phyloP scores from a whole-genome alignment of 441 rosid species.

The Mallotus repandus region DNA sequence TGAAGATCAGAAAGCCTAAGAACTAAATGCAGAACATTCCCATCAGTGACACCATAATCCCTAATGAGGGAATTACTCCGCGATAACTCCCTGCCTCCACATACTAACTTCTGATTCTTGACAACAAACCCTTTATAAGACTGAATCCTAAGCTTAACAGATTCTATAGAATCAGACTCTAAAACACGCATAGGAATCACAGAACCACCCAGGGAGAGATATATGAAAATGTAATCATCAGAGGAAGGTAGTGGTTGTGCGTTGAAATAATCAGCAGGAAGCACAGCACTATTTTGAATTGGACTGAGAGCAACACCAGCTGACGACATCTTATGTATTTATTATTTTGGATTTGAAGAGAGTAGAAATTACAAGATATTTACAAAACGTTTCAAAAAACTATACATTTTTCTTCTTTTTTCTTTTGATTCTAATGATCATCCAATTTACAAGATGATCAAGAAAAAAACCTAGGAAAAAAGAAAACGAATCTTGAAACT shows the following conservation, averaged over 20 bases:
- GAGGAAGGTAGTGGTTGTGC: constrained; percentile 14
- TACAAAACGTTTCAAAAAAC: constrained; percentile 14
- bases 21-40: constrained; percentile 76
- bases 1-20: constrained; percentile 75
- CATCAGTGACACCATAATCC: constrained; percentile 71
- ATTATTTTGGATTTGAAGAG: neutral
- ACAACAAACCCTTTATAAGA: constrained; percentile 65
- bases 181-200: constrained; percentile 57
- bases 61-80: constrained; percentile 68
- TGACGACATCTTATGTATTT: constrained; percentile 34
- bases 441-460: neutral
- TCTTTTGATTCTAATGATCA: neutral
- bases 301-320: constrained; percentile 50
- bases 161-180: constrained; percentile 63
- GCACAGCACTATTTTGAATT: constrained; percentile 37
- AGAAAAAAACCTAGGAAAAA: neutral
- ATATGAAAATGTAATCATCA: constrained; percentile 56
- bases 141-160: constrained; percentile 70
- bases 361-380: neutral
- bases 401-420: constrained; percentile 1
- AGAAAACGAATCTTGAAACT: neutral
- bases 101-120: constrained; percentile 72
- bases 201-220: constrained; percentile 39
- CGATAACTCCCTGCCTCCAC: constrained; percentile 68
- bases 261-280: constrained; percentile 29